A percentile compares a stretch with the other conserved stretches of the same genome.
phyloP scores from a whole-genome alignment of 2,329 filamentous ascomycete species.

The Niveomyces coronatus region DNA sequence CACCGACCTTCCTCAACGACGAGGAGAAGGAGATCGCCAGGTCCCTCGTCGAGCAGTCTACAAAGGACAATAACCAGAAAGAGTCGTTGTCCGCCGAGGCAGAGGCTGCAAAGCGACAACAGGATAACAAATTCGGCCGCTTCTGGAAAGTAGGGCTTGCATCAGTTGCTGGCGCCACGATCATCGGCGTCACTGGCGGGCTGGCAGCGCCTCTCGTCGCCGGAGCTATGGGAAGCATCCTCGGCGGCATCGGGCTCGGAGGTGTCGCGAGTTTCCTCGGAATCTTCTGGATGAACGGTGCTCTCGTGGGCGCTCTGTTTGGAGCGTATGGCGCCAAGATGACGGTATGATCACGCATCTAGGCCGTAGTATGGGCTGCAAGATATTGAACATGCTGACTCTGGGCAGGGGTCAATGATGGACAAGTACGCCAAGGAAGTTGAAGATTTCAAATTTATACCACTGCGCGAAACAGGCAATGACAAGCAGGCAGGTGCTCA shows the following conservation, averaged over 20 bases:
- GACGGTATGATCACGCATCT: slow-evolving; percentile 30
- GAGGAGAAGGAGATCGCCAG: slow-evolving; percentile 69
- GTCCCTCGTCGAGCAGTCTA: slow-evolving; percentile 58
- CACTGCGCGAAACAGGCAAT: slow-evolving; percentile 37
- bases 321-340: slow-evolving; percentile 78
- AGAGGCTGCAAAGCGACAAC: slow-evolving; percentile 62
- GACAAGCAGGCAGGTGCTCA: slow-evolving; percentile 11
- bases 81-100: slow-evolving; percentile 60
- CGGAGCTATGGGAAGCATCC: slow-evolving; percentile 71
- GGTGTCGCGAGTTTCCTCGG: slow-evolving; percentile 80
- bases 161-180: slow-evolving; percentile 74
- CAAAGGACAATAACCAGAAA: slow-evolving; percentile 28
- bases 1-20: slow-evolving; percentile 48
- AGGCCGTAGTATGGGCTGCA: no score
- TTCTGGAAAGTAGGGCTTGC: slow-evolving; percentile 90
- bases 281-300: slow-evolving; percentile 74
- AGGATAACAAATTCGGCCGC: slow-evolving; percentile 58
- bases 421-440: slow-evolving; percentile 81
- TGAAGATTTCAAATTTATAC: slow-evolving; percentile 71
- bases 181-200: slow-evolving; percentile 87
- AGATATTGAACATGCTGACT: no score
- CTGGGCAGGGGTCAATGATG: slow-evolving; percentile 69
- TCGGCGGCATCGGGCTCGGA: slow-evolving; percentile 77
- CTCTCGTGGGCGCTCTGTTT: slow-evolving; percentile 78
- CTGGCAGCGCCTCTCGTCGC: slow-evolving; percentile 84